Conservation (phyloP, 1,284 basidiomycete genomes). For the Abortiporus biennis region DNA sequence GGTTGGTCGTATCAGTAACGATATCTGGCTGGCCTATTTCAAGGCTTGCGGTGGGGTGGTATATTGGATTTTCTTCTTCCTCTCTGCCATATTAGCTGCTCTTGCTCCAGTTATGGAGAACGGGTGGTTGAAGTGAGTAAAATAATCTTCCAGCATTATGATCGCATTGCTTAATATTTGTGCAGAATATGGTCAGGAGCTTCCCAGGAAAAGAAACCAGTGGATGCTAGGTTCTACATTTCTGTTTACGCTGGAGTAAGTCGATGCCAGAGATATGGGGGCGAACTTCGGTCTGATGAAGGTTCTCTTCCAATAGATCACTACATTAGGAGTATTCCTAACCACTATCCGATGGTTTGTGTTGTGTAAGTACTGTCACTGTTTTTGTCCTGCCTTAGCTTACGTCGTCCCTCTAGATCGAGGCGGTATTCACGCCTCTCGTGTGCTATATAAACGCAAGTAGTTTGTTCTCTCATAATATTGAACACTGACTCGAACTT, state of each 20-base stretch:
- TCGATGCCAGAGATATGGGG: conserved; percentile 3
- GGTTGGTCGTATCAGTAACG: conserved; percentile 71
- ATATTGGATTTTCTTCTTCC: conserved; percentile 72
- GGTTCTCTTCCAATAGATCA: conserved; percentile 28
- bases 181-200: conserved; percentile 62
- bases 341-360: conserved; percentile 64
- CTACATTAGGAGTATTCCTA: conserved; percentile 46
- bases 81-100: conserved; percentile 58
- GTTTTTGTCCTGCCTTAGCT: too few relatives aligned
- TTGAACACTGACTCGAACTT: neutral
- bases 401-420: conserved; percentile 39
- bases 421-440: conserved; percentile 67
- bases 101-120: conserved; percentile 77
- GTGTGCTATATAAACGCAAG: conserved; percentile 58
- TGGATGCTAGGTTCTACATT: conserved; percentile 70
- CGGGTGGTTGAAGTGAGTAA: conserved; percentile 68
- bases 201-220: conserved; percentile 31
- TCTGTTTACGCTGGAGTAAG: conserved; percentile 64
- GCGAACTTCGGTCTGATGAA: neutral
- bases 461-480: neutral
- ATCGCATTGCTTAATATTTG: conserved; percentile 7
- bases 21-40: conserved; percentile 82
- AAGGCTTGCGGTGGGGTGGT: conserved; percentile 55
- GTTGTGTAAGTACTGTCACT: conserved; percentile 38
- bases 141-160: neutral